Base-by-base conservation (phyloP, 306 rosid species). In the Gastrolobium bilobum region DNA sequence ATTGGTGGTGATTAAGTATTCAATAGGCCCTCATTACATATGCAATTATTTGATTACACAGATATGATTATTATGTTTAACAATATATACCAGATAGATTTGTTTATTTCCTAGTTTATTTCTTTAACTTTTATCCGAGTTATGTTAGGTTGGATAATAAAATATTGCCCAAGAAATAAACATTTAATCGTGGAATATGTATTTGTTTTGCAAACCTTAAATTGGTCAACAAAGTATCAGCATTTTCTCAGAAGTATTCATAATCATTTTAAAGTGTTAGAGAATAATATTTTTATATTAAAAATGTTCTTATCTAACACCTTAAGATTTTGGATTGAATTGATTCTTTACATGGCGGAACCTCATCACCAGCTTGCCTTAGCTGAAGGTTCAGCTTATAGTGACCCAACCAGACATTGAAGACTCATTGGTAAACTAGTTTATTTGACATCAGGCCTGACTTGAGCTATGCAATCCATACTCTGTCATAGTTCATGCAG, bases 1-100 rank as follows among this genome's bases (percentile, higher is more conserved):
- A n/a, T 46, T 46, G 48, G 63, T 38, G 11, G 38, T 38, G 37
- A 71, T 71, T 52, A 54, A 15, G 75, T 34, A 37, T 37, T 69
- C 60, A 69, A 34, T 14, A 48, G 77, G 3, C 44, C 50, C 6
- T 53, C 64, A 8, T 11, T 47, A 20, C 26, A 20, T 20, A 7
- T 31, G 35, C 29, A n/a, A 69, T 51, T 70, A 33, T 52, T 33
- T 48, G 34, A 7, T 35, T 15, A 51, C 14, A 14, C 2, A 71
- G 38, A 7, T 56, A 4, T 8, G 38, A 2, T 10, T 71, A 4
- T 15, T n/a, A 33, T 33, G 44, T 46, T 26, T 26, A 65, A 40
- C 54, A 10, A 61, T 10, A 8, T 59, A 60, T 39, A 11, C 6
- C 11, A 30, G 6, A 26, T 5, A 34, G 61, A 46, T 65, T 66